Percentiles rank a stretch among this genome's conserved stretches.
Evolutionary conservation across 345 rosid genomes (phyloP).

Genomic region (Eucalyptus guilfoylei): DNA sequence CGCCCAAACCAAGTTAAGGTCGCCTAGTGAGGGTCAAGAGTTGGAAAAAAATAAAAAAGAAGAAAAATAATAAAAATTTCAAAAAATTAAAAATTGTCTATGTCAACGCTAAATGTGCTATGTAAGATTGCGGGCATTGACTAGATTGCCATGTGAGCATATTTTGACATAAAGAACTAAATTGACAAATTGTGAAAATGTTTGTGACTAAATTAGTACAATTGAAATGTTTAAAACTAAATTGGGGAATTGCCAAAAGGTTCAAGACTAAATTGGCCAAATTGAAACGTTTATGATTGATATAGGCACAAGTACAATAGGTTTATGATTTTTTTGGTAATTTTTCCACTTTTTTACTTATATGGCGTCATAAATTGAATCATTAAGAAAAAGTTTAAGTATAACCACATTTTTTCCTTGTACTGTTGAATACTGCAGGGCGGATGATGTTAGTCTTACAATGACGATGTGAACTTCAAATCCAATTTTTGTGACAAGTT

Average conservation of each 20-base stretch:
- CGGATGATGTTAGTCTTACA: not conserved
- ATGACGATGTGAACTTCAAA: not conserved
- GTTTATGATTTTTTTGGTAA: too few relatives aligned
- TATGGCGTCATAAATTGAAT: not conserved
- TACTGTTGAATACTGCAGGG: not conserved
- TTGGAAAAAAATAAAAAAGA: not conserved
- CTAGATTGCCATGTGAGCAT: not conserved
- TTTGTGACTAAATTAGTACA: not conserved
- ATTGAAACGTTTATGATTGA: too few relatives aligned
- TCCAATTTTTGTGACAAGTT: not conserved
- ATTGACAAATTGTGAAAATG: not conserved
- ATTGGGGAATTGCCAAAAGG: accelerated
- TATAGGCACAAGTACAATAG: not conserved
- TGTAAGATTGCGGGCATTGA: not conserved
- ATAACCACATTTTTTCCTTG: not conserved
- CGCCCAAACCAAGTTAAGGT: not conserved
- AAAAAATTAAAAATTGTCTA: not conserved
- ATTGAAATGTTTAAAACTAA: not conserved
- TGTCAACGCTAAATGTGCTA: accelerated
- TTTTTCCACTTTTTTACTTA: not conserved
- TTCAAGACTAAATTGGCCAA: too few relatives aligned
- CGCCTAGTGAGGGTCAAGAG: not conserved
- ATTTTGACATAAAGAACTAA: not conserved
- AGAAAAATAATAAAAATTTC: too few relatives aligned
- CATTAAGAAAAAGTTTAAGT: not conserved